Evolutionary conservation across 2,329 filamentous ascomycete species (phyloP), one percentile per base, ranked within the genome.

Genomic region (Coleophoma cylindrospora): DNA sequence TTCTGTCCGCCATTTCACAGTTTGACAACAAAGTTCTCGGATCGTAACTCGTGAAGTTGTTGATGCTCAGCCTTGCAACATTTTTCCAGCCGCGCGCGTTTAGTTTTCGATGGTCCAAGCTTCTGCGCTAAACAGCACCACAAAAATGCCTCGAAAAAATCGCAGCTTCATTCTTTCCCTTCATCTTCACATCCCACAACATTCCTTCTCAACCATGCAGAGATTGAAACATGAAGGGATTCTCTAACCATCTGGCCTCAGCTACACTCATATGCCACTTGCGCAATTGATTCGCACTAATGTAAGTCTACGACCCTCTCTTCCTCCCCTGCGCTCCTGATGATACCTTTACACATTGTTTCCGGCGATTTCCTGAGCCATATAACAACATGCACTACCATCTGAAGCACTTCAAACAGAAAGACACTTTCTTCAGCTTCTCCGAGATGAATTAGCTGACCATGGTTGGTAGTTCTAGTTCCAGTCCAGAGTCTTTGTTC

Each of bases 1-100:
- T 85, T 68, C 91, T 83, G 68, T 99, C 94, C 50, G 86, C 75
- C 87, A 91, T 91, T 50, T 61, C 60, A 50, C 41, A 2, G 9
- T 27, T 27, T 27, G 27, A 27, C 27, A 8, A 10, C 27, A 27
- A 27, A 27, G 27, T 10, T 27, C 27, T 27, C 27, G 27, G 27
- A 27, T 27, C 27, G 27, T 27, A 27, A 27, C 9, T 27, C 4
- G 14, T 14, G 22, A 44, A 44, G 41, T 12, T 22, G 12, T 33
- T 22, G 27, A 44, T 27, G 21, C 14, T 44, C 41, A 44, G 41
- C 41, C 41, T 44, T 27, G 41, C 41, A 44, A 44, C 41, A 32
- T 44, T 44, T 44, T 44, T 13, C n/a, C 41, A 44, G 41, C 41
- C 41, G 41, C 41, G 27, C 27, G n/a, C 44, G 32, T 17, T 38